phyloP scores from a whole-genome alignment of 2,329 filamentous ascomycete genomes.

The Neonectria hederae region DNA sequence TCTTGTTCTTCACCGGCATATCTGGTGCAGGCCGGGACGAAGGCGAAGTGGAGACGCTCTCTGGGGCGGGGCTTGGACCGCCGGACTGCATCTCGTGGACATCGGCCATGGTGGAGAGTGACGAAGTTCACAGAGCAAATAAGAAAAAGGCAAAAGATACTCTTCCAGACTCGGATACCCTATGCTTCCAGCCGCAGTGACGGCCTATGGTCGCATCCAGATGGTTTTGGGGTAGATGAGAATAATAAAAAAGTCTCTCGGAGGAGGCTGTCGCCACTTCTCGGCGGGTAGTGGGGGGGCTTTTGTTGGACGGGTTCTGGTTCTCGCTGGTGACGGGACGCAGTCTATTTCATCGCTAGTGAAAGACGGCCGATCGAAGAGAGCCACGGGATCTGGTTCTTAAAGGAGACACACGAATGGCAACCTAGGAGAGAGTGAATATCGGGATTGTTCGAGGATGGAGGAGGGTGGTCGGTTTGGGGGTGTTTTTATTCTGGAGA shows the following conservation, averaged over 20 bases:
- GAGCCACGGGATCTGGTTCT: constrained; percentile 10
- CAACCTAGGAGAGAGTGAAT: constrained; percentile 19
- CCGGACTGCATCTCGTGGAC: constrained; percentile 38
- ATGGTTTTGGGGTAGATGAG: background rate
- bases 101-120: constrained; percentile 35
- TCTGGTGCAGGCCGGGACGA: constrained; percentile 41
- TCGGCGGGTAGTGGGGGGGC: constrained; percentile 27
- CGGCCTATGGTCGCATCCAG: constrained; percentile 10
- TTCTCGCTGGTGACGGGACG: constrained; percentile 28
- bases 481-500: constrained; percentile 17
- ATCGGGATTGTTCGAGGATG: constrained; percentile 25
- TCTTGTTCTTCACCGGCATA: constrained; percentile 65
- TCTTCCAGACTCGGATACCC: background rate
- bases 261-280: constrained; percentile 21
- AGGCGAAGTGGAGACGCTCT: constrained; percentile 38
- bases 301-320: constrained; percentile 21
- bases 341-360: constrained; percentile 39
- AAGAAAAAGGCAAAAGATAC: background rate
- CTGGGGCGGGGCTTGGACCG: constrained; percentile 40
- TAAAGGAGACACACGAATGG: constrained; percentile 7
- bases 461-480: constrained; percentile 21
- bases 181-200: background rate
- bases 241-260: background rate
- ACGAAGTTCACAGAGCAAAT: constrained; percentile 2
- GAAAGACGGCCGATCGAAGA: constrained; percentile 17